Conservation (phyloP, 495 filamentous ascomycete species). For the Daldinia caldariorum region DNA sequence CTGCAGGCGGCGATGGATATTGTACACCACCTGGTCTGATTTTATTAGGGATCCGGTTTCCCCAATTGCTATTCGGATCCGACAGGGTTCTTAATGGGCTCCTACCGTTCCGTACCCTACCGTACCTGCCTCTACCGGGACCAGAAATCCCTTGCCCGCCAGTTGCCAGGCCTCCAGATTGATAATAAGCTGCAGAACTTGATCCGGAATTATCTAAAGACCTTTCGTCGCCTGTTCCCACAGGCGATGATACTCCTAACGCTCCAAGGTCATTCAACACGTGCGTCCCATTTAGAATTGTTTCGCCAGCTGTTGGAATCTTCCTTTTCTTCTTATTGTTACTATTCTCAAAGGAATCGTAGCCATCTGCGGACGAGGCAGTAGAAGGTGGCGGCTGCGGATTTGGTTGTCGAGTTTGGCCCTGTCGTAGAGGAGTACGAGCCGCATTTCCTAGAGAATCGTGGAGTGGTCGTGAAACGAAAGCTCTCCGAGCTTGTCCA, state of each 20-base stretch:
- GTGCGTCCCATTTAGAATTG: slow-evolving; percentile 64
- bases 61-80: slow-evolving; percentile 65
- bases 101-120: slow-evolving; percentile 69
- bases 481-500: slow-evolving; percentile 43
- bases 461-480: slow-evolving; percentile 40
- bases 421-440: slow-evolving; percentile 42
- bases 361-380: slow-evolving; percentile 77
- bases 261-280: slow-evolving; percentile 56
- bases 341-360: slow-evolving; percentile 97
- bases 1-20: slow-evolving; percentile 50
- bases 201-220: slow-evolving; percentile 51
- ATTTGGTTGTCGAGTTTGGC: slow-evolving; percentile 54
- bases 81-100: slow-evolving; percentile 69
- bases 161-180: slow-evolving; percentile 50
- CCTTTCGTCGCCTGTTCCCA: slow-evolving; percentile 45
- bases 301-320: slow-evolving; percentile 85
- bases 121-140: slow-evolving; percentile 81
- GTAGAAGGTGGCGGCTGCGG: slow-evolving; percentile 59
- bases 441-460: slow-evolving; percentile 41
- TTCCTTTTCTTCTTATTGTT: slow-evolving; percentile 99
- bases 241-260: slow-evolving; percentile 38
- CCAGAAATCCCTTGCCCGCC: slow-evolving; percentile 76
- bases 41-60: slow-evolving; percentile 53
- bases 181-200: slow-evolving; percentile 49
- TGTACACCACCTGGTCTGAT: slow-evolving; percentile 44